Percentiles rank a stretch among this genome's conserved stretches.
phyloP scores from a whole-genome alignment of 2,329 filamentous ascomycete genomes.

The Aureobasidium namibiae region DNA sequence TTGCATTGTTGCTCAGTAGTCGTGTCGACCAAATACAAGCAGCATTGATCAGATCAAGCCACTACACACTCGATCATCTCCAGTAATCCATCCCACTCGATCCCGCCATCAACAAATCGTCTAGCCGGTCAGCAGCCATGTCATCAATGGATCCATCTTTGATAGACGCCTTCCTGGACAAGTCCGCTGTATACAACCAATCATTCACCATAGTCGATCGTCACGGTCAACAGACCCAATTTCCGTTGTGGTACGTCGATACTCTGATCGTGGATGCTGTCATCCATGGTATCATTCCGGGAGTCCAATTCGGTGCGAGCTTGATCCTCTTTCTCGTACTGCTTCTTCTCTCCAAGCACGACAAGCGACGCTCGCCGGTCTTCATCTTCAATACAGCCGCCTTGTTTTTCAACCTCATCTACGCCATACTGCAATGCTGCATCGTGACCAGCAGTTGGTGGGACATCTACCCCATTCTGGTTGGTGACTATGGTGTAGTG shows the following conservation, averaged over 20 bases:
- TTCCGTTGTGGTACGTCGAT: constrained; percentile 38
- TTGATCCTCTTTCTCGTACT: constrained; percentile 58
- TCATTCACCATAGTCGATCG: constrained; percentile 37
- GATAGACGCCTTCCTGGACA: background rate
- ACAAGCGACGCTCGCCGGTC: constrained; percentile 56
- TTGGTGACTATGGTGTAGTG: constrained; percentile 26
- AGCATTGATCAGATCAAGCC: background rate
- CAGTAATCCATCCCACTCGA: background rate
- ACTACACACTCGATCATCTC: background rate
- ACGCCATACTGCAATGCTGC: constrained; percentile 48
- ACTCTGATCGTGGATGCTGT: constrained; percentile 40
- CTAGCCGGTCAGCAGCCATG: background rate
- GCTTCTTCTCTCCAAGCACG: constrained; percentile 55
- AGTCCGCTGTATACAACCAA: constrained; percentile 23
- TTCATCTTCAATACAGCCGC: constrained; percentile 58
- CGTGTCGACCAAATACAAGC: background rate
- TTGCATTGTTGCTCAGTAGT: background rate
- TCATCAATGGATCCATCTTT: background rate
- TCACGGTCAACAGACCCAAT: constrained; percentile 36
- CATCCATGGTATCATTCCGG: constrained; percentile 47
- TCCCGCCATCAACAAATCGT: background rate
- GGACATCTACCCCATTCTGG: constrained; percentile 53
- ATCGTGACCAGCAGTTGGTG: constrained; percentile 55
- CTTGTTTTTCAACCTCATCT: constrained; percentile 53
- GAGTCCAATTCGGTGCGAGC: constrained; percentile 63